Conservation (phyloP, 352 stramenopile genomes). For the Aphanomyces stellatus region DNA sequence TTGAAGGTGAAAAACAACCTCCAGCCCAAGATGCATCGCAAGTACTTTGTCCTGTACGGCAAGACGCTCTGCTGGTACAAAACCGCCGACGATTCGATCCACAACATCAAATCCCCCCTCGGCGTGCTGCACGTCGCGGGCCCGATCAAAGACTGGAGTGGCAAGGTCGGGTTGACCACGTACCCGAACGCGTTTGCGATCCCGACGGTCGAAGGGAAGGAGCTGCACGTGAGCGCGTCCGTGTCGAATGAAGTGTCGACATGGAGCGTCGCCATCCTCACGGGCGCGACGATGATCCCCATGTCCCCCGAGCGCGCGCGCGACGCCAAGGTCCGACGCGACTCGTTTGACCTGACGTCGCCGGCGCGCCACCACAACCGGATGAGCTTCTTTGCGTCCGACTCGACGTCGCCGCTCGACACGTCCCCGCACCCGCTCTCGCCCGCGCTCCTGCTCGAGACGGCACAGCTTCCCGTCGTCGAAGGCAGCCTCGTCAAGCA, state of each 20-base stretch:
- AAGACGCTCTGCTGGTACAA: constrained; percentile 79
- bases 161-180: constrained; percentile 37
- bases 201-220: constrained; percentile 58
- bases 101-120: constrained; percentile 36
- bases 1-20: constrained; percentile 50
- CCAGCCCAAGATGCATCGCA: constrained; percentile 53
- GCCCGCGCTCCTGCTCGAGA: neutral
- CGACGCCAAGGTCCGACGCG: constrained; percentile 46
- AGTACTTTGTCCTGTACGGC: constrained; percentile 69
- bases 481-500: constrained; percentile 53
- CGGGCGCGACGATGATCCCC: constrained; percentile 64
- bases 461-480: constrained; percentile 24
- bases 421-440: neutral
- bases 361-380: constrained; percentile 1
- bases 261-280: constrained; percentile 62
- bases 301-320: constrained; percentile 60
- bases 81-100: constrained; percentile 48
- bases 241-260: constrained; percentile 52
- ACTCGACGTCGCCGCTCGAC: neutral
- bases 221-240: constrained; percentile 49
- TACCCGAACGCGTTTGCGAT: constrained; percentile 49
- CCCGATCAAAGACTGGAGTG: constrained; percentile 49
- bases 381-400: constrained; percentile 8
- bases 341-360: constrained; percentile 60
- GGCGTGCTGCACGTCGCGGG: constrained; percentile 58